Base-by-base conservation (phyloP, 2,329 filamentous ascomycete genomes). In the Neonectria sp. region DNA sequence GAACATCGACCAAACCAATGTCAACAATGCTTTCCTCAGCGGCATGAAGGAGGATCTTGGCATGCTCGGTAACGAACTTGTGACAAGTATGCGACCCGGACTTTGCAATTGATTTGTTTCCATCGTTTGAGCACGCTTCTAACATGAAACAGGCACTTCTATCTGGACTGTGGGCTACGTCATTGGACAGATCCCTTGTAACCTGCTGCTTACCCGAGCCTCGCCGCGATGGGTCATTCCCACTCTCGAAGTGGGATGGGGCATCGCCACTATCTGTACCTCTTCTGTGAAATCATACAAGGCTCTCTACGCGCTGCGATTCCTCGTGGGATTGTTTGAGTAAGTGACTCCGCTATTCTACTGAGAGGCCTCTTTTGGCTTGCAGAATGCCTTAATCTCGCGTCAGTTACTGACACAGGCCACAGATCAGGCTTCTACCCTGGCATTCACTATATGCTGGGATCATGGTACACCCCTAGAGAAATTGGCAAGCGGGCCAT, bases 1-100 rank as follows among this genome's bases (percentile, higher is more conserved):
- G 53, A 77, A 78, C 5, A 73, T 84, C 1, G 82, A 84, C 51
- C 79, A 82, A 35, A 77, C 76, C 6, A 84, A 84, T 51, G 70
- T 84, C 53, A 81, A 79, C 29, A 84, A 84, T 73, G 82, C 82
- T 0, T 74, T 63, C 15, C 52, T 74, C 0, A 71, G 69, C 46
- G 71, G 72, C 3, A 74, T 74, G 72, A 68, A 74, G 51, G 72
- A 74, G 29, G 72, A 74, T 15, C 43, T 74, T 1, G 40, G 29
- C 4, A 68, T 74, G 61, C 67, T 56, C 12, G 72, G 72, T 2
- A 74, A 74, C 21, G 59, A 74, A 11, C 63, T 74, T n/a, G 71
- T 73, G 4, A 73, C 72, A 1, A 73, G 70, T 74, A 65, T 8
- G 72, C 51, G 9, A 17, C 9, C 4, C 2, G 13, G n/a, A 7